Conservation (phyloP, 371 early-diverging fungal genomes). For the Mucor lusitanicus region DNA sequence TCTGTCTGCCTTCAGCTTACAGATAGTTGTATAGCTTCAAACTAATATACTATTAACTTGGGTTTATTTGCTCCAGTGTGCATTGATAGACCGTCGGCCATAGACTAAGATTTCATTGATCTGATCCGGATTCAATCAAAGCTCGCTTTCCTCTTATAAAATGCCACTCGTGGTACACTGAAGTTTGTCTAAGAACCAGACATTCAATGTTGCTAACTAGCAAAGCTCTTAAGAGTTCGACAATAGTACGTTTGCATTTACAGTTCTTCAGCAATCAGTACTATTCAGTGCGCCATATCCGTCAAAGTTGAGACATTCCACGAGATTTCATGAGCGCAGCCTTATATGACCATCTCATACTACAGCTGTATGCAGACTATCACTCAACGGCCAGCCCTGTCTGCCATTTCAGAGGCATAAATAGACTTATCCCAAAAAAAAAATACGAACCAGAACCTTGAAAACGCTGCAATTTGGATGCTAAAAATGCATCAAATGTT, state of each 20-base stretch:
- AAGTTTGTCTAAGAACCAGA: background rate
- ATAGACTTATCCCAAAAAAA: too few species aligned
- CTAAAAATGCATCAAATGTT: background rate
- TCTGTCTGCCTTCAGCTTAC: background rate
- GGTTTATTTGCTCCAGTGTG: too few species aligned
- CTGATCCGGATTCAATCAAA: background rate
- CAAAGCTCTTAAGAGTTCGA: background rate
- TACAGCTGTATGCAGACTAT: too few species aligned
- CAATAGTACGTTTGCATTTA: background rate
- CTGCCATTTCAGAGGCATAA: too few species aligned
- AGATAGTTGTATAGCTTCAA: background rate
- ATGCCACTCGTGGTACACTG: background rate
- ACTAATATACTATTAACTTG: too few species aligned
- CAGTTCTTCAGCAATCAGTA: background rate
- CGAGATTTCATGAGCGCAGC: too few species aligned
- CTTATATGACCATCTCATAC: too few species aligned
- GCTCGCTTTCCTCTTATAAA: too few species aligned
- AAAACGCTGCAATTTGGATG: too few species aligned
- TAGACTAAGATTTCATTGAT: background rate
- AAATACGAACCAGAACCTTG: too few species aligned
- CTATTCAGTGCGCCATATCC: background rate
- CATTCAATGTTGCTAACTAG: background rate
- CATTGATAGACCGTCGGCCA: background rate
- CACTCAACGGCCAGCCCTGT: too few species aligned
- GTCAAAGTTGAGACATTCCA: background rate